Percentiles rank a stretch among this genome's conserved stretches.
phyloP scores from a whole-genome alignment of 768 basidiomycete genomes.

The Cyclocybe aegerita region DNA sequence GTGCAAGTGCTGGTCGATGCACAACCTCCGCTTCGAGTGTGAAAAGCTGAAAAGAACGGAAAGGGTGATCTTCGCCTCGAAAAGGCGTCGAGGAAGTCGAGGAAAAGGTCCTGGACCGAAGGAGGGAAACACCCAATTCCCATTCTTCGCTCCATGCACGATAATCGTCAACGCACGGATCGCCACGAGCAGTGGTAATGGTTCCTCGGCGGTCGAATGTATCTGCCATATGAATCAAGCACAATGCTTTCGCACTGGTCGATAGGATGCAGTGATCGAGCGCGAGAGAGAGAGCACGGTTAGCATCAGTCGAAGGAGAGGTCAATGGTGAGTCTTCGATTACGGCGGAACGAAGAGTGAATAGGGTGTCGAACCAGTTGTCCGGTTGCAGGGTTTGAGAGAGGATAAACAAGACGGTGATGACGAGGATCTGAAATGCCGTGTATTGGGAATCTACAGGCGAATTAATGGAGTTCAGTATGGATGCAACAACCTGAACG shows the following conservation, averaged over 20 bases:
- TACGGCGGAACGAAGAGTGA: not conserved
- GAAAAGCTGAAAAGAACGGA: constrained; percentile 1
- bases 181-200: too few species aligned
- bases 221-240: too few species aligned
- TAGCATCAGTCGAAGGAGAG: too few species aligned
- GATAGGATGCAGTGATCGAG: too few species aligned
- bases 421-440: constrained; percentile 2
- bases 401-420: constrained; percentile 1
- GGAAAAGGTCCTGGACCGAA: not conserved
- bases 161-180: too few species aligned
- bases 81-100: not conserved
- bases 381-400: not conserved
- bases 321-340: not conserved
- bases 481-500: not conserved
- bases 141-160: too few species aligned
- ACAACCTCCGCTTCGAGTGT: not conserved
- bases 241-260: too few species aligned
- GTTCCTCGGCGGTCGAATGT: too few species aligned
- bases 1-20: not conserved
- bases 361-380: not conserved
- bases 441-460: not conserved
- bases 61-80: not conserved
- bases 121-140: too few species aligned
- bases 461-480: not conserved
- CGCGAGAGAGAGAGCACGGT: too few species aligned